Conservation (phyloP, 1,284 basidiomycete genomes). For the Puccinia brachypodii region DNA sequence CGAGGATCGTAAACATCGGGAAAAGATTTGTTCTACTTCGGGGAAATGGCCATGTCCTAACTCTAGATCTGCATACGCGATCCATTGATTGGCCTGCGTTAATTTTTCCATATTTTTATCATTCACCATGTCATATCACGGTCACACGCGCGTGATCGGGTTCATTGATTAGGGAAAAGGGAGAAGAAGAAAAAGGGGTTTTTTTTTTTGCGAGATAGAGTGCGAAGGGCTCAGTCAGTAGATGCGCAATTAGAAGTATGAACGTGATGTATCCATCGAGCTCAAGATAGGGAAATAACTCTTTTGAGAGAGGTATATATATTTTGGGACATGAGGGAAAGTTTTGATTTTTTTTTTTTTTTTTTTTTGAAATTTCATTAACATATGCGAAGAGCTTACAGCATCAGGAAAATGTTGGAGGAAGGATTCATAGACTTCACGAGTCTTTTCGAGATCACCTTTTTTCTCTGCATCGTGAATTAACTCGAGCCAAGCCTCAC, state of each 20-base stretch:
- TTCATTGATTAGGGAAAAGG: neutral
- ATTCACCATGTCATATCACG: constrained; percentile 2
- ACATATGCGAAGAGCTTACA: constrained; percentile 60
- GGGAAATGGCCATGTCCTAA: constrained; percentile 66
- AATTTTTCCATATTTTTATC: neutral
- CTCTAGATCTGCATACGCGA: constrained; percentile 76
- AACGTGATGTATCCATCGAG: neutral
- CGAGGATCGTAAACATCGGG: constrained; percentile 74
- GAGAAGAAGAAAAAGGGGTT: neutral
- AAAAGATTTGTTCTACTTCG: constrained; percentile 75
- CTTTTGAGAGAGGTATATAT: neutral
- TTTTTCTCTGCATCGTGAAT: constrained; percentile 68
- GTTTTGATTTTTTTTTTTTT: constrained; percentile 58
- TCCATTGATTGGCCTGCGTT: constrained; percentile 58
- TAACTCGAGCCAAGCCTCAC: constrained; percentile 69
- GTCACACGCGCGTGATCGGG: neutral
- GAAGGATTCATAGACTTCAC: constrained; percentile 71
- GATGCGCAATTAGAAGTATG: constrained; percentile 1
- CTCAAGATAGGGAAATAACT: neutral
- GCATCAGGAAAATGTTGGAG: constrained; percentile 76
- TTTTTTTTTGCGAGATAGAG: neutral
- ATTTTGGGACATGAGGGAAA: neutral
- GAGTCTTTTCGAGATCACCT: constrained; percentile 68
- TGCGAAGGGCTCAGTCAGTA: constrained; percentile 12
- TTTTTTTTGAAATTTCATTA: constrained; percentile 60